Evolutionary conservation across 306 rosid genomes (phyloP).

Genomic region (Senna tora): DNA sequence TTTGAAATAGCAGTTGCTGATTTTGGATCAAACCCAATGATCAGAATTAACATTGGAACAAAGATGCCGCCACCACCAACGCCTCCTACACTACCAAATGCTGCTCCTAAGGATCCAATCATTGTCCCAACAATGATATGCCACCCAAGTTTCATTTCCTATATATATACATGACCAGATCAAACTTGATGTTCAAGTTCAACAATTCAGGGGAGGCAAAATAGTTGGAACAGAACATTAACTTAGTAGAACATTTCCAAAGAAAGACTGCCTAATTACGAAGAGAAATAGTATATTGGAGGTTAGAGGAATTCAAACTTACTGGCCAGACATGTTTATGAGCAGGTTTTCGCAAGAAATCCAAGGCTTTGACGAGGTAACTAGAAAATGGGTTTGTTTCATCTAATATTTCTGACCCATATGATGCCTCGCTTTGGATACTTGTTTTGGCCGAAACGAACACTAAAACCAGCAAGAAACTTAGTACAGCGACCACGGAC

Average conservation of each 20-base stretch:
- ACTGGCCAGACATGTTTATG: conserved; percentile 86
- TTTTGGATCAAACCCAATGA: conserved; percentile 88
- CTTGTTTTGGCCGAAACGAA: conserved; percentile 54
- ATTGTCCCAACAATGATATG: conserved; percentile 58
- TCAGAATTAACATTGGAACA: conserved; percentile 80
- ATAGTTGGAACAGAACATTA: neutral
- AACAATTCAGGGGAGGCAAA: neutral
- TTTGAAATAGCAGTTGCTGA: conserved; percentile 86
- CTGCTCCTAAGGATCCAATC: conserved; percentile 78
- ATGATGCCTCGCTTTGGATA: conserved; percentile 41
- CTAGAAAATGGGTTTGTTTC: conserved; percentile 40
- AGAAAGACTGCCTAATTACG: neutral
- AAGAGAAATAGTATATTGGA: neutral
- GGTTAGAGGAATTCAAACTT: conserved; percentile 30
- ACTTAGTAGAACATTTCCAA: neutral
- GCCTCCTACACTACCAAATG: conserved; percentile 93
- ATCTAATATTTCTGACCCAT: conserved; percentile 18
- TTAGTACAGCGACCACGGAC: conserved; percentile 39
- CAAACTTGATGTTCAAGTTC: conserved; percentile 4
- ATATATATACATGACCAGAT: neutral
- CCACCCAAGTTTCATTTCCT: conserved; percentile 86
- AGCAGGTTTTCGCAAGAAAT: conserved; percentile 64
- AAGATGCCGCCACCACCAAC: conserved; percentile 97
- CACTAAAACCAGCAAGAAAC: conserved; percentile 41
- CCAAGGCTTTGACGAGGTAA: conserved; percentile 43